phyloP scores from a whole-genome alignment of 2,329 filamentous ascomycete genomes.

The Hymenoscyphus scutula region DNA sequence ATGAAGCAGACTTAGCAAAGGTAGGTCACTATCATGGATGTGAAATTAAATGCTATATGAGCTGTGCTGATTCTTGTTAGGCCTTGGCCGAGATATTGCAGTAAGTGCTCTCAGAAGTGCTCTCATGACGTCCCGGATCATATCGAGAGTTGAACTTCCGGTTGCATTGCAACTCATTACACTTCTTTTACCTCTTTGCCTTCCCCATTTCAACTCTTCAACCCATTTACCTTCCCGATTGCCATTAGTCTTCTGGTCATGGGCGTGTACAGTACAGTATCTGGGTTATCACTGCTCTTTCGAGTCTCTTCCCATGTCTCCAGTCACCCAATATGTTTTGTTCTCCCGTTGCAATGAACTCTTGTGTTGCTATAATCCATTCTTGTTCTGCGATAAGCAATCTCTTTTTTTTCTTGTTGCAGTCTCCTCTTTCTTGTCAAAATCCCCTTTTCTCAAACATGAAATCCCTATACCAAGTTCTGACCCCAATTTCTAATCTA shows the following conservation, averaged over 20 bases:
- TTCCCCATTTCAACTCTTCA: background rate
- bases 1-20: slow-evolving; percentile 3
- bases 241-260: background rate
- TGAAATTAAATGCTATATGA: background rate
- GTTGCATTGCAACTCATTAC: background rate
- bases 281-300: background rate
- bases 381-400: too few relatives aligned
- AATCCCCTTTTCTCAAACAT: too few relatives aligned
- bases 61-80: background rate
- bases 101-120: background rate
- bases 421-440: too few relatives aligned
- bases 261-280: too few relatives aligned
- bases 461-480: too few relatives aligned
- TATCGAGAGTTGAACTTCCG: background rate
- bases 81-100: slow-evolving; percentile 2
- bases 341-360: too few relatives aligned
- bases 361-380: too few relatives aligned
- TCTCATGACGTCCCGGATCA: background rate
- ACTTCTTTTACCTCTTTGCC: too few relatives aligned
- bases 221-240: background rate
- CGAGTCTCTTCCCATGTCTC: too few relatives aligned
- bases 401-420: too few relatives aligned
- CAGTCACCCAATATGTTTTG: too few relatives aligned
- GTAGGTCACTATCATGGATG: background rate
- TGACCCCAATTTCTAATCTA: too few relatives aligned